These are phyloP conservation scores for Staphylotrichum longicolle DNA, from an alignment of 495 filamentous ascomycete species.

Conservation along the genomic window DNA sequence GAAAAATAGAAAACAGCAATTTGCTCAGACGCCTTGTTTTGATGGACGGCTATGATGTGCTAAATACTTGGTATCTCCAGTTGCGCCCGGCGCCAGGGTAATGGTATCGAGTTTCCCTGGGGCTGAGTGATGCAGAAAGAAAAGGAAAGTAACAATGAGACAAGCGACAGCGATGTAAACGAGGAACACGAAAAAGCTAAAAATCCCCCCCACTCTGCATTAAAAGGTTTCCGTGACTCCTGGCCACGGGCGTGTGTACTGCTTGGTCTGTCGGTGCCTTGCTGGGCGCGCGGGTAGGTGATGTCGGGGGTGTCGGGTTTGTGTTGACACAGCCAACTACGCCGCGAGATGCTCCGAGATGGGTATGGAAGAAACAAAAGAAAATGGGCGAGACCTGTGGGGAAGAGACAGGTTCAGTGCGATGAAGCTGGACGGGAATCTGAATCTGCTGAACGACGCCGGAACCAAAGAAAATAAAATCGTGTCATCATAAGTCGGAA, in stretches of 20 bases:
- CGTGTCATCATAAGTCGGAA: slow-evolving; percentile 29
- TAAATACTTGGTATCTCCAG: slow-evolving; percentile 5
- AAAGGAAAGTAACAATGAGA: slow-evolving; percentile 1
- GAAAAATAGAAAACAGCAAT: not conserved
- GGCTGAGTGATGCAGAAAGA: slow-evolving; percentile 2
- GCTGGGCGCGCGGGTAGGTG: not conserved
- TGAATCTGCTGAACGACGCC: slow-evolving; percentile 21
- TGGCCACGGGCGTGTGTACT: slow-evolving; percentile 10
- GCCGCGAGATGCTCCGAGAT: not conserved
- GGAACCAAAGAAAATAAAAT: slow-evolving; percentile 24
- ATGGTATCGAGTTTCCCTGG: not conserved
- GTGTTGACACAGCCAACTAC: too few species aligned
- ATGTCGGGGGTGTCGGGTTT: too few species aligned
- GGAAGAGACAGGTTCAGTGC: slow-evolving; percentile 3
- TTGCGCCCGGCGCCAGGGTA: not conserved
- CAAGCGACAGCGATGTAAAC: not conserved
- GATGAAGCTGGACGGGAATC: slow-evolving; percentile 8
- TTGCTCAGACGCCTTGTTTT: slow-evolving; percentile 1
- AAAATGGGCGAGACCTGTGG: slow-evolving; percentile 16
- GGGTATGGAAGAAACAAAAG: slow-evolving; percentile 18
- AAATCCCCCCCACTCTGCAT: slow-evolving; percentile 1
- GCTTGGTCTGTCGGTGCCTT: not conserved
- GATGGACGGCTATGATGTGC: not conserved
- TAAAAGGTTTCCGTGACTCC: slow-evolving; percentile 7
- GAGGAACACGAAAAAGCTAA: not conserved